Evolutionary conservation across 352 stramenopile species (phyloP).

Genomic region (Phytophthora crassamura): DNA sequence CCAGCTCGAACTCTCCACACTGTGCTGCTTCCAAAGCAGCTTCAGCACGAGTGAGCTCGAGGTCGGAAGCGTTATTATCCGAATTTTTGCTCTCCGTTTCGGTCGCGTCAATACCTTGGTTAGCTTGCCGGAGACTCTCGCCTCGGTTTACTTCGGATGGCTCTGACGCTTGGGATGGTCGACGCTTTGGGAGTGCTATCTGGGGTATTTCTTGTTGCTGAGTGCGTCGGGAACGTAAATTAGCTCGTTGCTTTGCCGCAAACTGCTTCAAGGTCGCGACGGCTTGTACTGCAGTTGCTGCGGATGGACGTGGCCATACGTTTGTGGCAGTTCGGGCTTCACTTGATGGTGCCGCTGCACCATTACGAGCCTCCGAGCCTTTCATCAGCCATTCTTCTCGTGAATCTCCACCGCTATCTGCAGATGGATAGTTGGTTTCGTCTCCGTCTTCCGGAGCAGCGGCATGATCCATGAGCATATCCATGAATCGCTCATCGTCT

Average conservation of each 20-base stretch:
- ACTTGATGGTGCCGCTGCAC: neutral
- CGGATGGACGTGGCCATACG: neutral
- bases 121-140: neutral
- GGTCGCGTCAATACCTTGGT: constrained; percentile 14
- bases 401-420: constrained; percentile 8
- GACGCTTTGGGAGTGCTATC: constrained; percentile 22
- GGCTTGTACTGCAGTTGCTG: constrained; percentile 10
- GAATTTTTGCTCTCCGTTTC: constrained; percentile 7
- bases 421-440: neutral
- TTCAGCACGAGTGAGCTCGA: constrained; percentile 47
- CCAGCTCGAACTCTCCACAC: constrained; percentile 55
- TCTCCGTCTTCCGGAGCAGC: constrained; percentile 27
- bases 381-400: neutral
- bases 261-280: constrained; percentile 42
- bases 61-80: neutral
- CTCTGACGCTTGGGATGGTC: neutral
- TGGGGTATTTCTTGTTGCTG: constrained; percentile 23
- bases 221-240: constrained; percentile 10
- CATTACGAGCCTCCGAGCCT: neutral
- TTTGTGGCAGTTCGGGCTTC: constrained; percentile 1
- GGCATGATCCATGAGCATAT: constrained; percentile 39
- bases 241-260: constrained; percentile 28
- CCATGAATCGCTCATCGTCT: constrained; percentile 40
- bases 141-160: neutral
- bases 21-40: constrained; percentile 46